Evolutionary conservation across 768 basidiomycete genomes (phyloP).

Genomic region (Hydnum rufescens): DNA sequence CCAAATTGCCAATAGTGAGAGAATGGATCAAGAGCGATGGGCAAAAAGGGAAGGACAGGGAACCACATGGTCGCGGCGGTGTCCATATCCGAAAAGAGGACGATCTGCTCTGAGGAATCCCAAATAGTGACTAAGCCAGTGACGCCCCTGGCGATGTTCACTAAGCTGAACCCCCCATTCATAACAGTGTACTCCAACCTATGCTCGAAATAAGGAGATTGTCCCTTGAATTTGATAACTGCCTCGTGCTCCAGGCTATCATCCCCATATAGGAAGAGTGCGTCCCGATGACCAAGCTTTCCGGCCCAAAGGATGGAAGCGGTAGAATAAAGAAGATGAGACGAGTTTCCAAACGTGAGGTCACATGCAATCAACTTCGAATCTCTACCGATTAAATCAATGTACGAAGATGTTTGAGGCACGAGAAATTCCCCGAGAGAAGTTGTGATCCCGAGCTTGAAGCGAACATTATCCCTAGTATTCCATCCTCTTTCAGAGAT

Average conservation of each 20-base stretch:
- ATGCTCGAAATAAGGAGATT: background rate
- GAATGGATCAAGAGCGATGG: conserved; percentile 25
- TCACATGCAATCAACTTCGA: conserved; percentile 56
- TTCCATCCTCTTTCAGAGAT: background rate
- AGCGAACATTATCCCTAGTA: conserved; percentile 14
- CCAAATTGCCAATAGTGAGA: conserved; percentile 52
- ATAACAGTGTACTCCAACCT: conserved; percentile 9
- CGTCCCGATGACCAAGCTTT: conserved; percentile 38
- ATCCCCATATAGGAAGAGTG: conserved; percentile 44
- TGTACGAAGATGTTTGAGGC: conserved; percentile 31
- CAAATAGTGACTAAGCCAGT: conserved; percentile 39
- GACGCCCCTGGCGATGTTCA: conserved; percentile 37
- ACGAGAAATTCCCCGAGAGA: conserved; percentile 32
- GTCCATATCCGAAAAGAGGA: conserved; percentile 44
- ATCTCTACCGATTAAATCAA: conserved; percentile 48
- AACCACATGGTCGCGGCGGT: conserved; percentile 61
- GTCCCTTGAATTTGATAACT: conserved; percentile 22
- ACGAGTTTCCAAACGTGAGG: conserved; percentile 38
- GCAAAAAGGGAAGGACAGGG: no score
- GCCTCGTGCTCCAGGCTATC: conserved; percentile 34
- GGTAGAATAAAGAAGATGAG: conserved; percentile 42
- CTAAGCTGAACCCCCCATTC: conserved; percentile 24
- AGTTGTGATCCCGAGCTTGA: conserved; percentile 41
- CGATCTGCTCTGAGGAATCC: conserved; percentile 45
- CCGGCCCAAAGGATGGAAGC: conserved; percentile 51